Base-by-base conservation (phyloP, 495 filamentous ascomycete species). In the Penicillium malachiteum region DNA sequence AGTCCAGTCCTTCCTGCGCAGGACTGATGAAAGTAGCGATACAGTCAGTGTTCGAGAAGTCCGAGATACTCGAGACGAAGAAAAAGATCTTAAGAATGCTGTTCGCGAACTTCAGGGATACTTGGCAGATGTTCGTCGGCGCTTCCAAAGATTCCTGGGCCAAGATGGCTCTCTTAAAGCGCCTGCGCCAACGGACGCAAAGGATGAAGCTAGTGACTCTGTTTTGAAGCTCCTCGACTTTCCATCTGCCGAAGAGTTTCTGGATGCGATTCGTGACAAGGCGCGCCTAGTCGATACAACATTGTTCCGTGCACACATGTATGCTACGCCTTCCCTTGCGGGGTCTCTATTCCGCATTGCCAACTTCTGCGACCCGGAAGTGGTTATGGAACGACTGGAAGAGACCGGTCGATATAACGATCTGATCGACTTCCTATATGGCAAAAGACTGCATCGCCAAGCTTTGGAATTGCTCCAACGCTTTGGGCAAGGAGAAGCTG, bases 361-460 rank as follows among this genome's bases (percentile, higher is more conserved):
- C 67, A 99, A 99, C 67, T 97, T 96, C 70, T 97, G 94, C 62
- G 93, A 97, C 59, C 93, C 94, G 0, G 88, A 89, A 30, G 94
- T 99, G 1, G 92, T 99, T 26, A 93, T 95, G 67, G 89, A 97
- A 70, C 86, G 89, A 56, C 78, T 99, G 8, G 85, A 95, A 54
- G 91, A 96, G 66, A 88, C 86, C 48, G 87, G 89, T 40, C 88
- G 92, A 44, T 96, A 96, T 69, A 91, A 87, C 51, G 94, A 97
- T 67, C 76, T 99, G 0, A 93, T 99, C 31, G 92, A 99, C 63
- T 99, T 99, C 68, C 86, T 96, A 56, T 90, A 94, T 59, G 93
- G 94, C 50, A 97, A 97, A 76, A 92, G 87, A 67, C 81, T 97
- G 11, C 94, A 99, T 68, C 84, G 87, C 14, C 85, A 93, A 57